phyloP scores from a whole-genome alignment of 2,329 filamentous ascomycete species.

The Ophiocordyceps australis region DNA sequence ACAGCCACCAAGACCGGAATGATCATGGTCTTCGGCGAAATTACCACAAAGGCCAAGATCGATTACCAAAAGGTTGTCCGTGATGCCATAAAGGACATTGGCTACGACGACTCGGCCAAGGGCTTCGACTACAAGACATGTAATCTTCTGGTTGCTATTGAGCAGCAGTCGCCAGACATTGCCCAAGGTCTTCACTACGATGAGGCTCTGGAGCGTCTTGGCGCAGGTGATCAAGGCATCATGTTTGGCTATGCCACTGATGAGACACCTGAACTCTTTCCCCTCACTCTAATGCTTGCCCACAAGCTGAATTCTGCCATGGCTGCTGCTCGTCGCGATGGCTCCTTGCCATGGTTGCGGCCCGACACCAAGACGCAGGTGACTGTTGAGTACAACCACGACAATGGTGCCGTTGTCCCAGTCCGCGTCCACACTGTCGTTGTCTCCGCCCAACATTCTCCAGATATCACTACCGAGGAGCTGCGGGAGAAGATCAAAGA shows the following conservation, averaged over 20 bases:
- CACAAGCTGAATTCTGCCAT: conserved; percentile 97
- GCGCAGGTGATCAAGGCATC: conserved; percentile 99
- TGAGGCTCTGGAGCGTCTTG: conserved; percentile 89
- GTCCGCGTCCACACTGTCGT: conserved; percentile 91
- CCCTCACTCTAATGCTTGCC: conserved; percentile 80
- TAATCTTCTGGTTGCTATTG: conserved; percentile 96
- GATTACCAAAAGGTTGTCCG: conserved; percentile 99
- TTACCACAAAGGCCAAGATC: conserved; percentile 85
- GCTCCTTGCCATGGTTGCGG: conserved; percentile 79
- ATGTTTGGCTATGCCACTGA: conserved; percentile 99
- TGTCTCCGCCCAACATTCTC: conserved; percentile 85
- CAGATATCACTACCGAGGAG: conserved; percentile 75
- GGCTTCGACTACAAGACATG: conserved; percentile 99
- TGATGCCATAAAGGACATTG: conserved; percentile 90
- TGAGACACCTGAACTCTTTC: conserved; percentile 94
- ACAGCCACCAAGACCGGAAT: conserved; percentile 99
- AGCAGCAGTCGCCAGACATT: conserved; percentile 98
- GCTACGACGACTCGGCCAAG: conserved; percentile 92
- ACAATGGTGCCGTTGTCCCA: conserved; percentile 83
- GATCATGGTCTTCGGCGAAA: conserved; percentile 98
- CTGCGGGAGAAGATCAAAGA: conserved; percentile 89
- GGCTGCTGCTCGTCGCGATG: conserved; percentile 74
- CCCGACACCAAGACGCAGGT: conserved; percentile 99
- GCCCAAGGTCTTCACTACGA: conserved; percentile 98
- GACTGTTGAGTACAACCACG: conserved; percentile 96